A percentile compares a stretch with the other conserved stretches of the same genome.
These are phyloP conservation scores for Aspergillus coremiiformis DNA, from an alignment of 495 filamentous ascomycete species.

Conservation along the genomic window DNA sequence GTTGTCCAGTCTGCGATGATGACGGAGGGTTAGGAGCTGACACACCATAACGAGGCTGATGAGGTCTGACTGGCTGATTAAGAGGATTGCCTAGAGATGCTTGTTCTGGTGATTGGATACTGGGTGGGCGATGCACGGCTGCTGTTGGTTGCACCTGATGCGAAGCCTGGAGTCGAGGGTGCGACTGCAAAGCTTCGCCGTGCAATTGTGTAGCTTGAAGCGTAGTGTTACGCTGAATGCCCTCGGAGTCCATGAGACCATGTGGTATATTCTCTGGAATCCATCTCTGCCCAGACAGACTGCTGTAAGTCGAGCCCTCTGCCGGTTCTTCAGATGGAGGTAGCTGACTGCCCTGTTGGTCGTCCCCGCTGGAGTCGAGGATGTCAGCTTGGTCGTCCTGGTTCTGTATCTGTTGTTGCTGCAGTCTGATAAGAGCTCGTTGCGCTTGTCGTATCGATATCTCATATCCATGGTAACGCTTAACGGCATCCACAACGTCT, in stretches of 20 bases:
- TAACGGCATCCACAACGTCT: slow-evolving; percentile 39
- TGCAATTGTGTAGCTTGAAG: slow-evolving; percentile 16
- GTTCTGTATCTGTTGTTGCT: slow-evolving; percentile 24
- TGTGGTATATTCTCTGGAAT: slow-evolving; percentile 25
- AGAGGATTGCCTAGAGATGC: slow-evolving; percentile 14
- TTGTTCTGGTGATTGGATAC: slow-evolving; percentile 19
- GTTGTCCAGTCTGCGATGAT: slow-evolving; percentile 14
- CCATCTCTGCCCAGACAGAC: slow-evolving; percentile 32
- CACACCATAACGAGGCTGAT: slow-evolving; percentile 20
- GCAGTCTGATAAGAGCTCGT: slow-evolving; percentile 36
- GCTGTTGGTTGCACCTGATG: neutral
- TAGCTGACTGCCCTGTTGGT: slow-evolving; percentile 13
- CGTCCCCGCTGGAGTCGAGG: slow-evolving; percentile 17
- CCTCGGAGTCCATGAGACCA: slow-evolving; percentile 24
- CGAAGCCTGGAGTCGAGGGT: slow-evolving; percentile 2
- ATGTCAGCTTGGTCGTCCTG: slow-evolving; percentile 19
- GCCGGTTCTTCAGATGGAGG: slow-evolving; percentile 12
- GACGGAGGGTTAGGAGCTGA: slow-evolving; percentile 15
- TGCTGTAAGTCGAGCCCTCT: slow-evolving; percentile 18
- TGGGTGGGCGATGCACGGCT: slow-evolving; percentile 8
- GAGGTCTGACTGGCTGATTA: slow-evolving; percentile 14
- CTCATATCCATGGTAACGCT: slow-evolving; percentile 42
- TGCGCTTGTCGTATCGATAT: slow-evolving; percentile 43
- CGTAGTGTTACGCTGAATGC: slow-evolving; percentile 15
- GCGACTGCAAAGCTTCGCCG: slow-evolving; percentile 21